Evolutionary conservation across 495 filamentous ascomycete genomes (phyloP), one percentile per base, ranked within the genome.

Genomic region (Hypomontagnella submonticulosa): DNA sequence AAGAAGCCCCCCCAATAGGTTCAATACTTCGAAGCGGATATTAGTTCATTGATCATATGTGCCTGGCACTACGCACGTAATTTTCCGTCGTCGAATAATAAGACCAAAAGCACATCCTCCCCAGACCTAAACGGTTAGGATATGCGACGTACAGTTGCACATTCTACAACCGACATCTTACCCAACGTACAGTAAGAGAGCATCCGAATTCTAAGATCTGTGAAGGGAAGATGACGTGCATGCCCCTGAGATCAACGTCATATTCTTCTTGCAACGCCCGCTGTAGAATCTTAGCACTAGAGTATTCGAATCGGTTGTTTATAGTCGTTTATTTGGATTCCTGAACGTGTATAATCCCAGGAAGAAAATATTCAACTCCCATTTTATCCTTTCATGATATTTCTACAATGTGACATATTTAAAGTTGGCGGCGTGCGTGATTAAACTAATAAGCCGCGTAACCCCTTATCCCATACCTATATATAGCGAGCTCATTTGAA

Each of bases 101-200:
- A 23, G 18, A 12, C 15, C 18, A 13, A 36, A 36, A 16, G 8
- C 3, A 30, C 30, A 42, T 49, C n/a, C 8, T 40, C 15, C 23
- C 6, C 6, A 27, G 6, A 27, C 23, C 23, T 27, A 27, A 16
- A 41, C 1, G 41, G 44, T 51, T 43, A 57, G 20, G 27, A 57
- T 16, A 44, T 43, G 38, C 37, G 27, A 42, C 44, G 50, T 49
- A 41, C 23, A 27, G 23, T 27, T 3, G 23, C 34, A 42, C 12
- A 34, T 53, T 32, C 23, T 3, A 27, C 36, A 36, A 15, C 42
- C 10, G 10, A 43, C 2, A 23, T 41, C 36, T 34, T 50, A 63
- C 55, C 59, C 27, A 50, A 56, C 42, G 43, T 63, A n/a, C n/a
- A n/a, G n/a, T n/a, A 49, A 63, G 36, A 15, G 44, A 34, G 4